These are phyloP conservation scores for Amanita molliuscula DNA, from an alignment of 768 basidiomycete genomes.

Conservation along the genomic window DNA sequence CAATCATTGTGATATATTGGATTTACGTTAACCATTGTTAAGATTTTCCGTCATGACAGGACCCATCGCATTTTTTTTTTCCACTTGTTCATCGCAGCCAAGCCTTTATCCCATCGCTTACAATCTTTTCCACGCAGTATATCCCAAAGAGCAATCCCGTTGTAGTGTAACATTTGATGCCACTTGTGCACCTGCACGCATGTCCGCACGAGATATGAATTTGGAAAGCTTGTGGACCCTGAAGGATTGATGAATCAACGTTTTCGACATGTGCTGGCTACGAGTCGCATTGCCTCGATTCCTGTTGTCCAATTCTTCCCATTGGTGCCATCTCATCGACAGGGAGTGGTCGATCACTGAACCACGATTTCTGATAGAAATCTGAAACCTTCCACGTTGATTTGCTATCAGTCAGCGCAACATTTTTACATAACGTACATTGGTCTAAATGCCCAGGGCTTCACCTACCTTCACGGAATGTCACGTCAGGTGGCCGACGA, in stretches of 20 bases:
- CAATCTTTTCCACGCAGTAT: not conserved
- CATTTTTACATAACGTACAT: not conserved
- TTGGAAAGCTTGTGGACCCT: not conserved
- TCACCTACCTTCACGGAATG: too few species aligned
- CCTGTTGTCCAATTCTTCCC: too few species aligned
- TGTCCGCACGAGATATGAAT: not conserved
- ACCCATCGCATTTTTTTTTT: not conserved
- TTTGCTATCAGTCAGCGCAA: too few species aligned
- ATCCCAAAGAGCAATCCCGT: not conserved
- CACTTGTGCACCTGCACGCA: not conserved
- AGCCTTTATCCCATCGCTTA: not conserved
- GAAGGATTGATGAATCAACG: too few species aligned
- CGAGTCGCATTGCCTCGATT: too few species aligned
- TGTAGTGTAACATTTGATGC: not conserved
- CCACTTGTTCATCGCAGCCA: too few species aligned
- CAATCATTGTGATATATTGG: conserved; percentile 46
- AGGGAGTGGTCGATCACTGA: too few species aligned
- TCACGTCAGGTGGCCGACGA: not conserved
- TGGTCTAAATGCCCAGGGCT: not conserved
- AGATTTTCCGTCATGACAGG: not conserved
- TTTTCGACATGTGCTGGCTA: not conserved
- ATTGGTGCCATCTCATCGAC: too few species aligned
- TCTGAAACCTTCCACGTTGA: too few species aligned
- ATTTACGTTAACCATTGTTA: not conserved
- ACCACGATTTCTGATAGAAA: too few species aligned